Base-by-base conservation (phyloP, 2,329 filamentous ascomycete species). In the Fusarium neocosmosporiellum region DNA sequence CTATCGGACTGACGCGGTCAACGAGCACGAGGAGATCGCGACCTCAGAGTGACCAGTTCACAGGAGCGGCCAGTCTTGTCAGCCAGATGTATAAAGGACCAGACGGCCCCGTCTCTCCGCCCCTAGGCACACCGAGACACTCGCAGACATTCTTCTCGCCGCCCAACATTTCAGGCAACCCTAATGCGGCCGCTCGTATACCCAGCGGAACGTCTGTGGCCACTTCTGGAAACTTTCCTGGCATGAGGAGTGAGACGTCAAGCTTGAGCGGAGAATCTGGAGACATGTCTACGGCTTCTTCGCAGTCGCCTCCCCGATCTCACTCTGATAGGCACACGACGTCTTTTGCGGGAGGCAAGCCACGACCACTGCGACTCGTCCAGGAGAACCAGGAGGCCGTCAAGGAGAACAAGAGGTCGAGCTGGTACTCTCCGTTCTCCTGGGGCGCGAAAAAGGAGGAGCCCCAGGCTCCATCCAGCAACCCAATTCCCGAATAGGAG, bases 21-120 rank as follows among this genome's bases (percentile, higher is more conserved):
- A 82, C 86, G 54, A 90, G 87, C 81, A 86, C 86, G 61, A 86
- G 88, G 69, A 86, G 86, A 67, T 80, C 80, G 59, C 85, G 90
- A 41, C 90, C 90, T 63, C 89, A 89, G 83, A 91, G 89, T 76
- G 90, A 92, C 76, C 90, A 92, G 80, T 89, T 85, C 78, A 88
- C 88, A 0, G 84, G 84, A 50, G 91, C 91, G 20, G 93, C 93
- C 9, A 90, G 88, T 67, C 89, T 97, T 33, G 92, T 98, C 57
- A 94, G 94, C 77, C 95, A 95, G 81, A 97, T 98, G 93, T 97
- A 97, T 84, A 92, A 92, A 78, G 92, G 92, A 16, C 89, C 91
- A 11, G 88, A 92, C 24, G 88, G 89, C 5, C 88, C 90, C 10
- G 86, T 89, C 48, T 92, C 91, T 24, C 87, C 90, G 50, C 84